Percentiles rank a stretch among this genome's conserved stretches.
phyloP scores from a whole-genome alignment of 345 rosid genomes.

The Eucalyptus erythrocorys region DNA sequence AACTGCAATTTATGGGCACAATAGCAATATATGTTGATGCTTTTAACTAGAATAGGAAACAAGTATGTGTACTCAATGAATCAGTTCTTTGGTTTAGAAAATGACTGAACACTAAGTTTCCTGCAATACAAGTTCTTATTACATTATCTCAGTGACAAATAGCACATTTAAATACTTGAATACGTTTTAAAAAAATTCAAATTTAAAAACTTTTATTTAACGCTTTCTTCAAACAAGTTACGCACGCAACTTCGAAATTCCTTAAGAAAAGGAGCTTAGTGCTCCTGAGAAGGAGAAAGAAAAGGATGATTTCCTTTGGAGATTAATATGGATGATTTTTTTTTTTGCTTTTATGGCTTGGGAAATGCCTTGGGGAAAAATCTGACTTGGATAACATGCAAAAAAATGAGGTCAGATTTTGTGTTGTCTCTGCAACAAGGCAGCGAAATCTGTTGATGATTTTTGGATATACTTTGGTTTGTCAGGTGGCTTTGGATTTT shows the following conservation, averaged over 20 bases:
- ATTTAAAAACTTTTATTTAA: background rate
- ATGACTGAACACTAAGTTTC: background rate
- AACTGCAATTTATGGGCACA: background rate
- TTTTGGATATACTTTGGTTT: too few relatives aligned
- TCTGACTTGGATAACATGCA: too few relatives aligned
- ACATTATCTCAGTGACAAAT: background rate
- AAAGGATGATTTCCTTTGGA: too few relatives aligned
- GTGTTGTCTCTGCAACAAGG: too few relatives aligned
- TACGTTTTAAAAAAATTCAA: background rate
- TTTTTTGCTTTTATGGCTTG: too few relatives aligned
- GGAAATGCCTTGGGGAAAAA: too few relatives aligned
- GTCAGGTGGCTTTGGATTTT: too few relatives aligned
- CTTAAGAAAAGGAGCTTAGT: background rate
- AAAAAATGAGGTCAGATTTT: too few relatives aligned
- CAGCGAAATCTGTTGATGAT: too few relatives aligned
- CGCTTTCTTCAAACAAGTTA: background rate
- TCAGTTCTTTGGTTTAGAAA: background rate
- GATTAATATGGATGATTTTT: too few relatives aligned
- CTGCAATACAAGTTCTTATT: background rate
- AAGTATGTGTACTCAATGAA: background rate
- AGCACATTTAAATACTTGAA: background rate
- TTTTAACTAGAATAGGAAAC: background rate
- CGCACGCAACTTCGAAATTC: background rate
- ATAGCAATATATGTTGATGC: background rate
- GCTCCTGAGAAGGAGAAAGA: background rate